A percentile compares a stretch with the other conserved stretches of the same genome.
Evolutionary conservation across 441 rosid species (phyloP).

Genomic region (Codiaeum variegatum): DNA sequence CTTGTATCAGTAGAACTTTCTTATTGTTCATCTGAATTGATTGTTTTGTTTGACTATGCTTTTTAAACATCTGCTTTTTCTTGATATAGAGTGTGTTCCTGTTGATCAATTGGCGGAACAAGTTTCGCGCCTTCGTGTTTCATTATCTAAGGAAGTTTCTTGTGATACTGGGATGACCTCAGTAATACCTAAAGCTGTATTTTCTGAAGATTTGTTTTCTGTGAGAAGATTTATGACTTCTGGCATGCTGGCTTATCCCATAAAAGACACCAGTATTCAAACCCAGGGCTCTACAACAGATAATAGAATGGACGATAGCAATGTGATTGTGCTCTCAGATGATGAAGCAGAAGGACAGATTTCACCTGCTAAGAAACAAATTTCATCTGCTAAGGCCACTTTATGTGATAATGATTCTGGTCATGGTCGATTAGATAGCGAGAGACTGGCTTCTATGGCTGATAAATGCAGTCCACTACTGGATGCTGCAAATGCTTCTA

Average conservation of each 20-base stretch:
- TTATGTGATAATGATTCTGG: conserved; percentile 30
- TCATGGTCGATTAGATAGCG: conserved; percentile 27
- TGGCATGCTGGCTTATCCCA: conserved; percentile 28
- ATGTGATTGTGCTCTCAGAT: conserved; percentile 53
- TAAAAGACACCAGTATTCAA: conserved; percentile 39
- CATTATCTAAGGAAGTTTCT: conserved; percentile 43
- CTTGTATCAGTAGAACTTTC: conserved; percentile 13
- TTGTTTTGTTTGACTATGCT: not conserved
- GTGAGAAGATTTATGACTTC: conserved; percentile 27
- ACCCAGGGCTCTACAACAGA: conserved; percentile 30
- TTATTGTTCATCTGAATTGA: conserved; percentile 12
- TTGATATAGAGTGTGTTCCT: conserved; percentile 50
- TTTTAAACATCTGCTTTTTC: conserved; percentile 24
- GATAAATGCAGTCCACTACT: conserved; percentile 32
- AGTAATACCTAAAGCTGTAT: conserved; percentile 26
- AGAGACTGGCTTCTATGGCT: conserved; percentile 29
- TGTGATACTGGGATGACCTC: conserved; percentile 21
- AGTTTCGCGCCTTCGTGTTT: conserved; percentile 60
- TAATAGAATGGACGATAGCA: conserved; percentile 30
- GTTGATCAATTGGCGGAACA: conserved; percentile 63
- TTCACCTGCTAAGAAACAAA: conserved; percentile 32
- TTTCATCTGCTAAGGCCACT: conserved; percentile 32
- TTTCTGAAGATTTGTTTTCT: conserved; percentile 24
- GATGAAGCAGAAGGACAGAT: conserved; percentile 50
- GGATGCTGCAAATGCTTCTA: conserved; percentile 29